Percentiles rank a stretch among this genome's conserved stretches.
phyloP scores from a whole-genome alignment of 441 rosid genomes.

The Gossypium gossypioides region DNA sequence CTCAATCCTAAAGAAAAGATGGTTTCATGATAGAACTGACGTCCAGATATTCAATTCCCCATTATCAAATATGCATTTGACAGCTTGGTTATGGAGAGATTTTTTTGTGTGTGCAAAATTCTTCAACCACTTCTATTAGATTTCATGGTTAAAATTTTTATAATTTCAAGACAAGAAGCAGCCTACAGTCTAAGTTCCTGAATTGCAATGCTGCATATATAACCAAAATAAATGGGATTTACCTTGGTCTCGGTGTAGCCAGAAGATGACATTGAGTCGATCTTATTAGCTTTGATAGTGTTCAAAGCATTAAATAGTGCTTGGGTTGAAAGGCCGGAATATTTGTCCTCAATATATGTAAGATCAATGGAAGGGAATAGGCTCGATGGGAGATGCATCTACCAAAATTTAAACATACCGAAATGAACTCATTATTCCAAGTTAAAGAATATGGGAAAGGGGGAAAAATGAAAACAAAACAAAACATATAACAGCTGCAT shows the following conservation, averaged over 20 bases:
- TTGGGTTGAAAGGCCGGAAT: conserved; percentile 65
- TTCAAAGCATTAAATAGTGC: conserved; percentile 58
- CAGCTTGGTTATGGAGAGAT: background rate
- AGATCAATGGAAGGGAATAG: conserved; percentile 77
- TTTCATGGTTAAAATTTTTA: background rate
- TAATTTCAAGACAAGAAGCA: background rate
- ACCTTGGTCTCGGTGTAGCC: conserved; percentile 43
- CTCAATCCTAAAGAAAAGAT: background rate
- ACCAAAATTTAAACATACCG: conserved; percentile 21
- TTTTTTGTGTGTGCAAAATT: background rate
- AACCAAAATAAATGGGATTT: conserved; percentile 2
- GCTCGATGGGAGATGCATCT: conserved; percentile 79
- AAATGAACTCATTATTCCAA: background rate
- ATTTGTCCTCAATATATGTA: conserved; percentile 65
- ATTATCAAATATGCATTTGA: background rate
- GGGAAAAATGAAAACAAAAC: background rate
- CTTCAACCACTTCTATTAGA: conserved; percentile 4
- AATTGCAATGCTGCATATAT: background rate
- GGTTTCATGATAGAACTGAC: background rate
- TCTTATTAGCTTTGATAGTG: conserved; percentile 40
- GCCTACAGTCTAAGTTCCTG: background rate
- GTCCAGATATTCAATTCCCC: background rate
- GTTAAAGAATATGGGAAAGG: background rate
- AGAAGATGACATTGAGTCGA: conserved; percentile 17
- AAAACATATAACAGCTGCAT: background rate